Conservation (phyloP, 2,329 filamentous ascomycete species). For the Capronia epimyces region DNA sequence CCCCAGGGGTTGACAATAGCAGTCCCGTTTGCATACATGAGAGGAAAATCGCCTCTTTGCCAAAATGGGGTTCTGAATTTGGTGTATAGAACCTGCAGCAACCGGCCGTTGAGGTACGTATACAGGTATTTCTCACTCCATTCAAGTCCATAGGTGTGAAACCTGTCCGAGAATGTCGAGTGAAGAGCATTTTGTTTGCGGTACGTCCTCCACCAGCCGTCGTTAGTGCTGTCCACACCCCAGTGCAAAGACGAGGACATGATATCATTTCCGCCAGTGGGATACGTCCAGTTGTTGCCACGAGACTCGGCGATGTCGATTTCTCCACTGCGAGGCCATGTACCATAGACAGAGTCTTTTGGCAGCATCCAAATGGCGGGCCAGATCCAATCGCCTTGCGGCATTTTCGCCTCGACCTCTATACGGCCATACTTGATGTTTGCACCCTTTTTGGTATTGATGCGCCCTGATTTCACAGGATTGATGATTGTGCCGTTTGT, state of each 20-base stretch:
- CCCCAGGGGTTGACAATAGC: constrained; percentile 60
- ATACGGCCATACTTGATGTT: constrained; percentile 75
- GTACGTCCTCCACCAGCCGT: constrained; percentile 80
- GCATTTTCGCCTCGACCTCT: constrained; percentile 71
- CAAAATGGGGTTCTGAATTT: constrained; percentile 66
- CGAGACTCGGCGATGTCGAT: constrained; percentile 78
- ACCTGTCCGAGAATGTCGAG: constrained; percentile 63
- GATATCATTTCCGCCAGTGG: constrained; percentile 74
- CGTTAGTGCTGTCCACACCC: constrained; percentile 66
- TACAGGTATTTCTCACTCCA: constrained; percentile 87
- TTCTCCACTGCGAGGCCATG: constrained; percentile 74
- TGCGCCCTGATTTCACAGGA: constrained; percentile 69
- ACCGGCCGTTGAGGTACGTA: constrained; percentile 74
- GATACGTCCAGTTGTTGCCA: constrained; percentile 74
- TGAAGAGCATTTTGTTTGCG: constrained; percentile 69
- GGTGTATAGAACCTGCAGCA: constrained; percentile 74
- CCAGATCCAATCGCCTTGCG: constrained; percentile 80
- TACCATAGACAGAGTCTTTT: constrained; percentile 63
- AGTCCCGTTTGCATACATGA: constrained; percentile 60
- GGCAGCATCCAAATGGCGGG: constrained; percentile 91
- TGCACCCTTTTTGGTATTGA: constrained; percentile 66
- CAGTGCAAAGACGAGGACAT: constrained; percentile 75
- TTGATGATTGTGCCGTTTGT: constrained; percentile 73
- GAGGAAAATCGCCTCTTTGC: constrained; percentile 62
- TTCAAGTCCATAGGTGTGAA: constrained; percentile 75